Conservation (phyloP, 2,329 filamentous ascomycete species). For the Colletotrichum kahawae region DNA sequence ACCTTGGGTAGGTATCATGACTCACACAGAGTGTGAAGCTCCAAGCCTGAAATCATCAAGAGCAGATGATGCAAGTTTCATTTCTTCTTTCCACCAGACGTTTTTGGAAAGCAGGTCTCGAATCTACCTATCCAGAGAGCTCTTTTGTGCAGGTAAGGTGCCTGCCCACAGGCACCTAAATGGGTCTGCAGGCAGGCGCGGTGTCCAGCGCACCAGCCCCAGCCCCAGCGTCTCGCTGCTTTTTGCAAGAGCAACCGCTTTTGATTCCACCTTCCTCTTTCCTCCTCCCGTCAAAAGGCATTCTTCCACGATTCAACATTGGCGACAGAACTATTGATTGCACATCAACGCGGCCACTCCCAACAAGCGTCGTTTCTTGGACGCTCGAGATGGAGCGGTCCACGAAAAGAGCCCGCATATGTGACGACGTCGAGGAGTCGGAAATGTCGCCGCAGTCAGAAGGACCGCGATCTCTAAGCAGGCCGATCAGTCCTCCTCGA, state of each 20-base stretch:
- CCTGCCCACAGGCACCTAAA: not conserved
- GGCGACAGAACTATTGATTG: not conserved
- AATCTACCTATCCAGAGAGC: not conserved
- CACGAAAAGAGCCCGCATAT: constrained; percentile 34
- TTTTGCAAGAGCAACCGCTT: not conserved
- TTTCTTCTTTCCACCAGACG: not conserved
- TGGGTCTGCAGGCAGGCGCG: not conserved
- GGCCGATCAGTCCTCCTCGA: constrained; percentile 52
- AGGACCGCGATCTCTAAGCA: constrained; percentile 32
- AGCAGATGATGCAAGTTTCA: not conserved
- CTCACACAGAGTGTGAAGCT: not conserved
- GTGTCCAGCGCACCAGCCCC: not conserved
- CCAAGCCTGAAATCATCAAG: not conserved
- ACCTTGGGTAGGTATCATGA: not conserved
- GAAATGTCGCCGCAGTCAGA: not conserved
- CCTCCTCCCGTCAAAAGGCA: not conserved
- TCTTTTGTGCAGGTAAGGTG: not conserved
- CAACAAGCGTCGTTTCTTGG: not conserved
- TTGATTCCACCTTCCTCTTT: not conserved
- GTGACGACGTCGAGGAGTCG: not conserved
- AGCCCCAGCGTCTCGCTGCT: not conserved
- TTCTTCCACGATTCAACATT: not conserved
- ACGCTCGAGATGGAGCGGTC: constrained; percentile 31
- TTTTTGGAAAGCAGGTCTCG: not conserved
- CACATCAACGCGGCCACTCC: not conserved